These are phyloP conservation scores for Wickerhamiella vanderwaltii DNA, from an alignment of 805 yeast species.

Conservation along the genomic window DNA sequence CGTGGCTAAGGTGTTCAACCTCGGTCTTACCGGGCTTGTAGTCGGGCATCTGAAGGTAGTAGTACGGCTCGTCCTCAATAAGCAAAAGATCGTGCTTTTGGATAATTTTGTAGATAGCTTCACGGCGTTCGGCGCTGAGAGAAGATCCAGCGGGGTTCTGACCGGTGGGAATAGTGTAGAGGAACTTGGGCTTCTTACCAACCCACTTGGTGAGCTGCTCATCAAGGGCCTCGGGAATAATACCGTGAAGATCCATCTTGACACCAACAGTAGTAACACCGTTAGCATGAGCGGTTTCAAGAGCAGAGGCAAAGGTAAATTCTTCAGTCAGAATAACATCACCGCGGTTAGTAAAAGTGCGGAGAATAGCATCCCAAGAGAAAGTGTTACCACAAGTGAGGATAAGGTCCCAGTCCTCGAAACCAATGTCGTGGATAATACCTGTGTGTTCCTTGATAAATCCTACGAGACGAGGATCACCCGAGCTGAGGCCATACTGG, in stretches of 20 bases:
- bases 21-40: constrained; percentile 33
- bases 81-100: constrained; percentile 76
- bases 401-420: constrained; percentile 61
- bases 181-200: constrained; percentile 60
- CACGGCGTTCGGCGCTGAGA: constrained; percentile 63
- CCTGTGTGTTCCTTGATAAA: constrained; percentile 61
- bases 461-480: constrained; percentile 55
- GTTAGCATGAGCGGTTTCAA: constrained; percentile 67
- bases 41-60: constrained; percentile 83
- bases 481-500: constrained; percentile 83
- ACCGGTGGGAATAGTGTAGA: constrained; percentile 90
- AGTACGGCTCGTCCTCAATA: constrained; percentile 95
- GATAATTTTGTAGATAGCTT: constrained; percentile 61
- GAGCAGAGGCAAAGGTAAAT: constrained; percentile 69
- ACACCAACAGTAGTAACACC: constrained; percentile 61
- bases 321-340: constrained; percentile 79
- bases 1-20: constrained; percentile 33
- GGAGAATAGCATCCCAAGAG: constrained; percentile 69
- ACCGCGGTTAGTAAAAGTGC: constrained; percentile 66
- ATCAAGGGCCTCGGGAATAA: constrained; percentile 59
- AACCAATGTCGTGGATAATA: constrained; percentile 35
- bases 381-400: constrained; percentile 81
- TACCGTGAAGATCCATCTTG: constrained; percentile 67
- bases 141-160: constrained; percentile 97
- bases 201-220: constrained; percentile 55